Base-by-base conservation (phyloP, 306 rosid species). In the Quercus suber region DNA sequence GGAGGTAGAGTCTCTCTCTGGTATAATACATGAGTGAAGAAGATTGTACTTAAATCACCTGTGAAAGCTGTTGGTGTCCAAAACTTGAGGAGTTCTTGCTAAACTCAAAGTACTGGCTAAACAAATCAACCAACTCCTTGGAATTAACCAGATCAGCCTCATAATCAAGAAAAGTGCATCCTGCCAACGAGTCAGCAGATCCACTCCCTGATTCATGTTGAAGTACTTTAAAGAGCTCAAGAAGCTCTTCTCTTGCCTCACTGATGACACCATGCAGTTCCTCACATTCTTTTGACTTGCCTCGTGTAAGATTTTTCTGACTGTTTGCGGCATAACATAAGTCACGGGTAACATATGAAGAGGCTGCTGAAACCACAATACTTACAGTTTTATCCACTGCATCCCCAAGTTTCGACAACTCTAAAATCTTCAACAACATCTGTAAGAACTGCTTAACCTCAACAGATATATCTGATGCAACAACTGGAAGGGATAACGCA, bases 401-500 rank as follows among this genome's bases (percentile, higher is more conserved):
- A 69, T 84, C 92, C 55, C 87, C 97, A 59, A 84, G 82, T 71
- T 86, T 88, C n/a, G 90, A 81, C 63, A 87, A 82, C 83, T 89
- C 86, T 84, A 88, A 84, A 81, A 91, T 84, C 86, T 89, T 91
- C 81, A 87, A 86, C 83, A 90, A 75, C 73, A 91, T 55, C 84
- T 87, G 98, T 82, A 95, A 79, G 81, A 93, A 89, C 72, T 81
- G 86, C 88, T 92, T 91, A 43, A 86, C 89, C 82, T 93, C 97
- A 33, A 76, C 57, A 64, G 96, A 83, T 63, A 95, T 89, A 84
- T 95, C 96, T 64, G 89, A 72, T 69, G 89, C 87, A 79, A 88
- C 89, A 73, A 78, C 84, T 76, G 94, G 92, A 73, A 88, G 79
- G 79, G 90, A 89, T 80, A 96, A 83, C 75, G 87, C 89, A 49